Percentiles rank a stretch among this genome's conserved stretches.
Evolutionary conservation across 1,284 basidiomycete species (phyloP).

Genomic region (Trametes polyzona): DNA sequence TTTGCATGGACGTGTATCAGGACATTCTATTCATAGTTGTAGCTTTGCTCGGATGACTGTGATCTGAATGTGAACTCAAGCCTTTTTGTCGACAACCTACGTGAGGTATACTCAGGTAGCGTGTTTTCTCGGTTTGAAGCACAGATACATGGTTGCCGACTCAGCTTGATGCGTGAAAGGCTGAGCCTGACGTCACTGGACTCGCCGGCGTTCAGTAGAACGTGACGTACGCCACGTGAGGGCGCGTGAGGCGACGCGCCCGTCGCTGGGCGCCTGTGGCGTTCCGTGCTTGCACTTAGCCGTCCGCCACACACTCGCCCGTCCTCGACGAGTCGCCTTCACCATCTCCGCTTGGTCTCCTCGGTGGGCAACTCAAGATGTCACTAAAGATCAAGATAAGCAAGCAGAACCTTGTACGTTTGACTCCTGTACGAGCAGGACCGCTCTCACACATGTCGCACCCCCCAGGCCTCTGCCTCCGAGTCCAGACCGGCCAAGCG

Average conservation of each 20-base stretch:
- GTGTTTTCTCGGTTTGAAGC: not conserved
- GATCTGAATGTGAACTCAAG: not conserved
- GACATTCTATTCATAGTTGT: not conserved
- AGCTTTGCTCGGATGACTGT: not conserved
- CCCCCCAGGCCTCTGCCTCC: slow-evolving; percentile 2
- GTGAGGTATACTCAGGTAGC: not conserved
- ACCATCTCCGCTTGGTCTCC: not conserved
- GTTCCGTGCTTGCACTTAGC: not conserved
- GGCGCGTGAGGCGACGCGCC: slow-evolving; percentile 1
- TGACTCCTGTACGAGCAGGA: not conserved
- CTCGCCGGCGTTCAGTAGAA: not conserved
- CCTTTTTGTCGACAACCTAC: not conserved
- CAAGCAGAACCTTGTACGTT: slow-evolving; percentile 21
- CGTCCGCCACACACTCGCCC: not conserved
- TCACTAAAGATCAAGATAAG: slow-evolving; percentile 33
- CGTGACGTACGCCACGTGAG: slow-evolving; percentile 4
- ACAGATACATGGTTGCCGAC: not conserved
- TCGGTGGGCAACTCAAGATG: slow-evolving; percentile 22
- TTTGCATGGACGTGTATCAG: no score
- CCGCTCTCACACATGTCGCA: not conserved
- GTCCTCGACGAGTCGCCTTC: no score
- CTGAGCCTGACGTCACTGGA: not conserved
- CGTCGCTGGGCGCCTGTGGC: not conserved
- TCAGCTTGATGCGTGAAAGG: not conserved
- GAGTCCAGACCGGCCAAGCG: slow-evolving; percentile 25